These are phyloP conservation scores for Termitomyces sp. DNA, from an alignment of 768 basidiomycete species.

Conservation along the genomic window DNA sequence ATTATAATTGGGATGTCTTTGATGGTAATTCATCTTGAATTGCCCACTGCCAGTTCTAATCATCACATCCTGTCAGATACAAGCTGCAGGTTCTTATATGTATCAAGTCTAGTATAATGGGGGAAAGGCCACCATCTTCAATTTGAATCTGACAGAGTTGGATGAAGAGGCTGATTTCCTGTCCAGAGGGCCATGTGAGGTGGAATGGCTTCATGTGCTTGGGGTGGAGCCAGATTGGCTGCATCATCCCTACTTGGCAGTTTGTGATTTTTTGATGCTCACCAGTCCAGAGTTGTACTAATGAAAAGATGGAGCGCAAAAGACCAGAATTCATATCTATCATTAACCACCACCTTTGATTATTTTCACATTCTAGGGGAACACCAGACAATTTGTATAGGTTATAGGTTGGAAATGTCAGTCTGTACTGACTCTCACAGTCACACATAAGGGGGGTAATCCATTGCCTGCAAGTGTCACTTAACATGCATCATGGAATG, in stretches of 20 bases:
- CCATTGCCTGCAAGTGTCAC: too few species aligned
- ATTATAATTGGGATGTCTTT: constrained; percentile 35
- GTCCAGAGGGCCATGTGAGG: constrained; percentile 17
- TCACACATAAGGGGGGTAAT: too few species aligned
- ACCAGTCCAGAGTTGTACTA: too few species aligned
- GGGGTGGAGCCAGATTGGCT: background rate
- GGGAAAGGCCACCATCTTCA: constrained; percentile 37
- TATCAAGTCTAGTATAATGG: constrained; percentile 20
- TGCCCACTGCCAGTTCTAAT: background rate
- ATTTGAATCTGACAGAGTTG: constrained; percentile 21
- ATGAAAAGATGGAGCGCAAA: too few species aligned
- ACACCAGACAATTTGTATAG: too few species aligned
- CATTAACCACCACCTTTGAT: too few species aligned
- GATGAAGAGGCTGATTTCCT: constrained; percentile 29
- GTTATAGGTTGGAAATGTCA: too few species aligned
- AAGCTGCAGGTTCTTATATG: constrained; percentile 23
- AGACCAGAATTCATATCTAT: too few species aligned
- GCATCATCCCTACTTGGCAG: background rate
- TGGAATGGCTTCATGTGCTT: constrained; percentile 1
- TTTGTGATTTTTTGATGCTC: too few species aligned
- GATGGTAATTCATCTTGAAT: constrained; percentile 3
- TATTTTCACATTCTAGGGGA: too few species aligned
- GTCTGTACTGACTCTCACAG: too few species aligned
- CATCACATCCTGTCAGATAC: constrained; percentile 18
- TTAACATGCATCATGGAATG: too few species aligned